Base-by-base conservation (phyloP, 2,329 filamentous ascomycete genomes). In the Orbilia blumenaviensis region DNA sequence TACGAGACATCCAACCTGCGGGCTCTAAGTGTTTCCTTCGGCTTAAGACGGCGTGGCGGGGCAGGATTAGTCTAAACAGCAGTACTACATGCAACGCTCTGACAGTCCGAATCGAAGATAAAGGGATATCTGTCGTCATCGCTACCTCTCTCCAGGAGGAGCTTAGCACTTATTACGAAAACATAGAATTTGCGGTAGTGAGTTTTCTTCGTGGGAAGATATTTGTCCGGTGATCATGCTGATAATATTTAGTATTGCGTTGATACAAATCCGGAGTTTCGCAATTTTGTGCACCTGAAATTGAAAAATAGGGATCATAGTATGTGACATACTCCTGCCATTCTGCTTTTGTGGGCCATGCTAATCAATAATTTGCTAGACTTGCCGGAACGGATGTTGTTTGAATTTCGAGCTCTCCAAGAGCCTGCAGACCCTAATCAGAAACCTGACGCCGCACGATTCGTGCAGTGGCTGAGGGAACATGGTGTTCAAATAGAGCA, bases 241-340 rank as follows among this genome's bases (percentile, higher is more conserved):
- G 48, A 66, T 21, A n/a, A 21, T 48, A 1, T 16, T 8, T 48
- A 75, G 69, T 68, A 63, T 32, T 38, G 36, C 2, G 46, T 63
- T 5, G 63, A 62, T 7, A n/a, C 21, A 16, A 12, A n/a, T n/a
- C 2, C 14, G 3, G 18, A 38, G 5, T 8, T 48, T 25, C 27
- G 42, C 18, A 56, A 68, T 12, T 63, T 46, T 27, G 27, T 75
- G 3, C 23, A 16, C 23, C 34, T 75, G 14, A 75, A 66, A 16
- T 32, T 75, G 14, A 42, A 16, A 18, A 67, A 36, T 18, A 54
- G 56, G 10, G 46, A 48, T 3, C 18, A 67, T 23, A 14, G 69
- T 75, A 63, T n/a, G 62, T 1, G 41, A 9, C 9, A 23, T 23
- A 21, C 14, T 18, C 21, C 14, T 14, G n/a, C 14, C 3, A 27